Evolutionary conservation across 768 basidiomycete species (phyloP), one percentile per base, ranked within the genome.

Genomic region (Antrodiella citrinella): DNA sequence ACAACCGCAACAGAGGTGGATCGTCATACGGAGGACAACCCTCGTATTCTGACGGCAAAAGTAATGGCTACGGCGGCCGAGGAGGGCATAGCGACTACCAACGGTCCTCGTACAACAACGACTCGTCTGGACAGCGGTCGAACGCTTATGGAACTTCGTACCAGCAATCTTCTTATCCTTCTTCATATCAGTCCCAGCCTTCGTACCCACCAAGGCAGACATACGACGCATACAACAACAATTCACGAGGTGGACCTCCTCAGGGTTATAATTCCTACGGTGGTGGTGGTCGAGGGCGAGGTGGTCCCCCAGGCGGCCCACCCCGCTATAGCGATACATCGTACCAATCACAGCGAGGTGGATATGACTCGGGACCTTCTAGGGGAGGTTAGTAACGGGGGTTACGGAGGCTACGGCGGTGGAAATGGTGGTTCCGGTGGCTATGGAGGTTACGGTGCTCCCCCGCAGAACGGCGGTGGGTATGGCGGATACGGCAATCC

Each of bases 401-500:
- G 63, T 15, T 59, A 65, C 9, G 65, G 64, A 42, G 63, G 65
- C 21, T 62, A 61, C 40, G 55, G 64, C 20, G 55, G 57, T 24
- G 60, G 23, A 54, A 54, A 66, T 54, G 66, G 69, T 18, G 63
- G 64, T 9, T 59, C 67, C 48, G 59, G 59, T 9, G 53, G 55
- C n/a, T 68, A 67, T 53, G 65, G 69, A 19, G 64, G 65, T 10
- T 61, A 68, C 50, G 63, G 62, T 46, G 58, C 60, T 20, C n/a
- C n/a, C n/a, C n/a, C n/a, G 55, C 59, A 11, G 58, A 56, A 10
- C 18, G 68, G 69, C 10, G 61, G 63, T 35, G 66, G 67, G 4
- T 65, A 70, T 30, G 74, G 75, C 18, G 67, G 67, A 7, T 66
- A 69, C 55, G 64, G 61, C 45, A 59, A 55, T 26, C 22, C 49